Evolutionary conservation across 2,329 filamentous ascomycete genomes (phyloP), one percentile per base, ranked within the genome.

Genomic region (Venturia oleaginea): DNA sequence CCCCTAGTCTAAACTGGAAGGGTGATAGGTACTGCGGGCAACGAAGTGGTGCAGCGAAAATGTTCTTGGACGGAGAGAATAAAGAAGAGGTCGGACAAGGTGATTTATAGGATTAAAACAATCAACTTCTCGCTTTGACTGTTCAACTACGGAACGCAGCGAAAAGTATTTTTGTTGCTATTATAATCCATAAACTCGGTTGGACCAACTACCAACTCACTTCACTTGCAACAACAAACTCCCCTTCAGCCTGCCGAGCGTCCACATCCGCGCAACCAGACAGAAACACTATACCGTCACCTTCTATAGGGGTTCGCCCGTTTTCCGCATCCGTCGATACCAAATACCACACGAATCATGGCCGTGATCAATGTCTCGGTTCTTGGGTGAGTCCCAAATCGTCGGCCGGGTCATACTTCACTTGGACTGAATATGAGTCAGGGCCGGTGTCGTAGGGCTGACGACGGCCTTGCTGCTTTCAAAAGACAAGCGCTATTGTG

Each of bases 361-460:
- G 24, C 59, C 27, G n/a, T 59, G 34, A 55, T 42, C 38, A 66
- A 65, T 42, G 55, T 66, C 46, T 48, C 32, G 8, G 65, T 66
- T 24, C 55, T 66, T 32, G 63, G 59, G 63, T 66, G 40, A 32
- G 63, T 63, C n/a, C 34, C 22, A 13, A 13, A 19, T n/a, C 19
- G 40, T 19, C 24, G 13, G 37, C n/a, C 55, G 37, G 24, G 40
- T 37, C 34, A 59, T 19, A 27, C 32, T 38, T 48, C 27, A 61
- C 54, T 64, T 61, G 30, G 22, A 22, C 57, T 42, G 22, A 40
- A 40, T 8, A 22, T 60, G 40, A 60, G 24, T 22, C 68, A 87
- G 85, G 62, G 86, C 86, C 62, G 86, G 86, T 59, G 85, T 89
- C 6, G 80, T 84, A 38, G 86, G 86, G 32, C 79, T 89, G 62